Conservation (phyloP, 78 protist species). For the Dictyostelium firmibasis region DNA sequence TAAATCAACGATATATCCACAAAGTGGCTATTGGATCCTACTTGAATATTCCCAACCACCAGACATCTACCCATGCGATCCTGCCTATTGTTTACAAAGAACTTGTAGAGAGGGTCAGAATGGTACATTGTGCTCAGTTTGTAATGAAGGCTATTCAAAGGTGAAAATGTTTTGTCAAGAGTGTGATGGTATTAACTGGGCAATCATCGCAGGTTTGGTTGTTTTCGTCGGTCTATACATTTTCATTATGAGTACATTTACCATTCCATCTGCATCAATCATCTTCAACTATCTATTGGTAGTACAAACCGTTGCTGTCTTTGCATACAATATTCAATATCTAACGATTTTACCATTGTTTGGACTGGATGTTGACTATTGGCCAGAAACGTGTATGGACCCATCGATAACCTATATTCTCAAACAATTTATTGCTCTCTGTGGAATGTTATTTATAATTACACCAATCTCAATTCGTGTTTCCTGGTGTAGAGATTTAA, state of each 20-base stretch:
- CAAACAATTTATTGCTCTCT: neutral
- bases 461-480: neutral
- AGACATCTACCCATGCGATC: constrained; percentile 44
- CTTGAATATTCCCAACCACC: neutral
- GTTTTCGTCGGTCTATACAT: neutral
- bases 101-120: constrained; percentile 6
- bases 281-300: constrained; percentile 18
- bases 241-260: neutral
- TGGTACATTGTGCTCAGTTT: constrained; percentile 18
- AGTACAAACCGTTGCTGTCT: constrained; percentile 3
- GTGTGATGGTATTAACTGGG: neutral
- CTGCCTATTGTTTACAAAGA: neutral
- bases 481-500: constrained; percentile 2
- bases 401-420: neutral
- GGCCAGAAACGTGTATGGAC: constrained; percentile 29
- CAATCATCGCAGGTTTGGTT: neutral
- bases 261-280: constrained; percentile 36
- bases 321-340: constrained; percentile 37
- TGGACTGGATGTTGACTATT: constrained; percentile 30
- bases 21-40: constrained; percentile 21
- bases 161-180: constrained; percentile 41
- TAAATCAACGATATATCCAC: neutral
- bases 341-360: neutral
- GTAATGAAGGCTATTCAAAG: constrained; percentile 35
- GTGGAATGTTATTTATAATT: neutral